Evolutionary conservation across 2,329 filamentous ascomycete species (phyloP).

Genomic region (Talaromyces sp.): DNA sequence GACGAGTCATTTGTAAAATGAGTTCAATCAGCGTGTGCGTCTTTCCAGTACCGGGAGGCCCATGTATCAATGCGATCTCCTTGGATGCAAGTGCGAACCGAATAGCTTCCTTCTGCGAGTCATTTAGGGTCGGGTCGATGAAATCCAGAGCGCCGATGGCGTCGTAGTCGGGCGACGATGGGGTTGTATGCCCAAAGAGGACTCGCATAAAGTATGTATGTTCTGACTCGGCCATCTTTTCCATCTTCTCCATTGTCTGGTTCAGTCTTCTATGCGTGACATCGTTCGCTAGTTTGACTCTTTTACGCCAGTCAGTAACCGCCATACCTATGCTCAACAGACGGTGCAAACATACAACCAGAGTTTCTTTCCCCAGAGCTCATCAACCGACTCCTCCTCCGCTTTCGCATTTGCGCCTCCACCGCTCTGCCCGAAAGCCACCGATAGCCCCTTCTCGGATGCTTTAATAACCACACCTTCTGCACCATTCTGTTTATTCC

Average conservation of each 20-base stretch:
- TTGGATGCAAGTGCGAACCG: constrained; percentile 78
- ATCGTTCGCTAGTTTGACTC: constrained; percentile 65
- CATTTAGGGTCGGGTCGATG: constrained; percentile 56
- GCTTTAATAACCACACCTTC: constrained; percentile 49
- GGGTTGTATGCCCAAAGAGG: constrained; percentile 57
- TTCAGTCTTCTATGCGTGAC: constrained; percentile 65
- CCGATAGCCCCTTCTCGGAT: constrained; percentile 42
- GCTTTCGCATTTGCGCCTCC: constrained; percentile 34
- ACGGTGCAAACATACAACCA: constrained; percentile 59
- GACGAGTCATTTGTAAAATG: constrained; percentile 81
- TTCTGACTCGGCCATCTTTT: constrained; percentile 54
- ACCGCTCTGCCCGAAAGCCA: constrained; percentile 44
- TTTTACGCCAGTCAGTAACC: constrained; percentile 28
- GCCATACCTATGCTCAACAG: background rate
- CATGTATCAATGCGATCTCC: constrained; percentile 88
- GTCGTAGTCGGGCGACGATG: constrained; percentile 50
- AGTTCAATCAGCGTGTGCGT: constrained; percentile 95
- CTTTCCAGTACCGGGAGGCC: constrained; percentile 93
- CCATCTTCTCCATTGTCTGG: constrained; percentile 60
- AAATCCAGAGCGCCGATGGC: constrained; percentile 50
- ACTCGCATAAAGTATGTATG: constrained; percentile 59
- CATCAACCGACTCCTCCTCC: constrained; percentile 44
- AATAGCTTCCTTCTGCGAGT: constrained; percentile 62
- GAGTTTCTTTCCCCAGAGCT: constrained; percentile 56
- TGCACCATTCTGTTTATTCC: constrained; percentile 32